A percentile compares a stretch with the other conserved stretches of the same genome.
phyloP scores from a whole-genome alignment of 2,329 filamentous ascomycete genomes.

The Alternaria panax region DNA sequence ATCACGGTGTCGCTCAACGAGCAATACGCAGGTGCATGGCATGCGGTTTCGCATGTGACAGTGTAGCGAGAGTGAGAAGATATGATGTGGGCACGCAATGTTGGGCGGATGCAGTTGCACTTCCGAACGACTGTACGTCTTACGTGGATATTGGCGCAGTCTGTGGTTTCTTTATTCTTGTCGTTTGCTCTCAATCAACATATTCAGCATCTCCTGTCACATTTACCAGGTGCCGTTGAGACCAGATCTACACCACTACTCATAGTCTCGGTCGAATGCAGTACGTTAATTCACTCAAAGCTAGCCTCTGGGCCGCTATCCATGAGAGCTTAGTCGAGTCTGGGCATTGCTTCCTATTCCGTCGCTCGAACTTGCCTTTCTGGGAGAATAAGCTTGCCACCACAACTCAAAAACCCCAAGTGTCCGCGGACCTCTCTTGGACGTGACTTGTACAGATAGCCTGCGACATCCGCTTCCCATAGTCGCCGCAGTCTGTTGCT shows the following conservation, averaged over 20 bases:
- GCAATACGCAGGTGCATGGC: conserved; percentile 31
- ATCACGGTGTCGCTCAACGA: conserved; percentile 40
- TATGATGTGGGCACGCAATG: conserved; percentile 43
- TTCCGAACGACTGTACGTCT: conserved; percentile 46
- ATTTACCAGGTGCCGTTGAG: conserved; percentile 44
- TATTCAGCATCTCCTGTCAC: conserved; percentile 41
- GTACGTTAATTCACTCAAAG: conserved; percentile 29
- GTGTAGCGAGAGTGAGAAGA: conserved; percentile 34
- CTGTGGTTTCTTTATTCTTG: conserved; percentile 34
- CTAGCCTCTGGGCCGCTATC: conserved; percentile 23
- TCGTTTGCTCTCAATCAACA: conserved; percentile 34
- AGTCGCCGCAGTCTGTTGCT: not conserved
- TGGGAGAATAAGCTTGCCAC: conserved; percentile 23
- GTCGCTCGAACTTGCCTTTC: conserved; percentile 23
- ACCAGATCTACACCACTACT: conserved; percentile 35
- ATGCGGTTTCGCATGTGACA: conserved; percentile 27
- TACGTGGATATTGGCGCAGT: conserved; percentile 48
- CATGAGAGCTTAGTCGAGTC: conserved; percentile 20
- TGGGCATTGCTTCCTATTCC: conserved; percentile 31
- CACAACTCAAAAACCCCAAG: conserved; percentile 3
- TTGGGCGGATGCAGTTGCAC: conserved; percentile 38
- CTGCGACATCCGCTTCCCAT: not conserved
- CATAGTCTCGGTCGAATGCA: conserved; percentile 36
- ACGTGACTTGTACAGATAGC: not conserved
- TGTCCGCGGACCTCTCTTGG: not conserved